Evolutionary conservation across 2,329 filamentous ascomycete species (phyloP).

Genomic region (Fusarium sarcochroum): DNA sequence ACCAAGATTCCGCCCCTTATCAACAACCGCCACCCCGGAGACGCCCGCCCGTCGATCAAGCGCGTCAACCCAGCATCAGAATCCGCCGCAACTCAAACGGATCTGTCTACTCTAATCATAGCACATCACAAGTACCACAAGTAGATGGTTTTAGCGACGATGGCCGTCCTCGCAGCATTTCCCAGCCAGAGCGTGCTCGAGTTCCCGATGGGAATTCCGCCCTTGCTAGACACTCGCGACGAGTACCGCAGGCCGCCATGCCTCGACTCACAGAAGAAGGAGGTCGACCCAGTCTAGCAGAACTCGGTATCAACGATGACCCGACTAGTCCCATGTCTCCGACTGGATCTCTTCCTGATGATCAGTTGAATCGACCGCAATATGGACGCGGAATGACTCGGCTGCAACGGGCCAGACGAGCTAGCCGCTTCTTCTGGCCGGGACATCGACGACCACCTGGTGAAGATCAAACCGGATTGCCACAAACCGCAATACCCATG

Average conservation of each 20-base stretch:
- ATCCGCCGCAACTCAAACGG: constrained; percentile 45
- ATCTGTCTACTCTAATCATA: constrained; percentile 38
- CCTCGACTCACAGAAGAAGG: constrained; percentile 59
- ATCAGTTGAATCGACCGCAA: constrained; percentile 18
- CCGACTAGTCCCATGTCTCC: constrained; percentile 45
- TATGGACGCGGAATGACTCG: not conserved
- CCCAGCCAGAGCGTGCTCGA: constrained; percentile 52
- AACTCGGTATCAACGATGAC: constrained; percentile 47
- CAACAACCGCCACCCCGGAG: constrained; percentile 15
- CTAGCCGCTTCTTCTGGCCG: constrained; percentile 51
- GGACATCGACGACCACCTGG: constrained; percentile 28
- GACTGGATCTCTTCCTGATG: constrained; percentile 47
- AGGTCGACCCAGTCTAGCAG: constrained; percentile 53
- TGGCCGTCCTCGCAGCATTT: constrained; percentile 54
- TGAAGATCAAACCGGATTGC: not conserved
- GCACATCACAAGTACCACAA: constrained; percentile 7
- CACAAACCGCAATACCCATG: constrained; percentile 5
- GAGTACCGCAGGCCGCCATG: constrained; percentile 53
- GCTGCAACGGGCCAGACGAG: constrained; percentile 39
- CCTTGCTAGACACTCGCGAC: constrained; percentile 50
- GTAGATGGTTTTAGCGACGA: constrained; percentile 28
- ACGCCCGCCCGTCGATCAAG: constrained; percentile 34
- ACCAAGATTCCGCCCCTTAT: constrained; percentile 3
- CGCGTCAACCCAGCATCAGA: constrained; percentile 47
- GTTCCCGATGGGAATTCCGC: constrained; percentile 33